phyloP scores from a whole-genome alignment of 495 filamentous ascomycete species.

The Penicillium coffeae region DNA sequence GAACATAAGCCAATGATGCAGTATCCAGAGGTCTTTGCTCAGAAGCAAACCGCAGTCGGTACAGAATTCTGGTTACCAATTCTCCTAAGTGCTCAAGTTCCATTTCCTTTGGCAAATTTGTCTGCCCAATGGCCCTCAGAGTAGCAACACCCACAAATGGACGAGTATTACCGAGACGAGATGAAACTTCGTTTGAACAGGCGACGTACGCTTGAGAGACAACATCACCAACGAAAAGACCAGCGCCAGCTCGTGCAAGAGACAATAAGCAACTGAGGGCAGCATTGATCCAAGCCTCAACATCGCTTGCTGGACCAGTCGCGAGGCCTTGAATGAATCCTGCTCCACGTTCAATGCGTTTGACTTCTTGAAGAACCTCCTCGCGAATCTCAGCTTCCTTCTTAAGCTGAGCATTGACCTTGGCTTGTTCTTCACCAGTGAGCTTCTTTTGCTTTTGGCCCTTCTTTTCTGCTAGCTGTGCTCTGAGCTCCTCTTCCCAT shows the following conservation, averaged over 20 bases:
- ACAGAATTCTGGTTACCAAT: constrained; percentile 83
- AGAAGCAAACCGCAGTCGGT: constrained; percentile 81
- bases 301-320: constrained; percentile 77
- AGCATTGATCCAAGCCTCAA: constrained; percentile 78
- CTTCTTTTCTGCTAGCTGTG: constrained; percentile 86
- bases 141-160: constrained; percentile 86
- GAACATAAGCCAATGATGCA: constrained; percentile 78
- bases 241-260: constrained; percentile 72
- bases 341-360: constrained; percentile 70
- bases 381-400: constrained; percentile 79
- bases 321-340: constrained; percentile 80
- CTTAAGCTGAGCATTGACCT: constrained; percentile 83
- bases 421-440: constrained; percentile 78
- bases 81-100: constrained; percentile 78
- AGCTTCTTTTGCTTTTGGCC: constrained; percentile 87
- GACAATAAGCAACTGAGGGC: constrained; percentile 67
- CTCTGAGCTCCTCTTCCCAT: constrained; percentile 92
- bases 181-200: constrained; percentile 66
- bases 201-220: constrained; percentile 77
- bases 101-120: constrained; percentile 64
- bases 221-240: constrained; percentile 70
- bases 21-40: constrained; percentile 89
- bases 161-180: constrained; percentile 70
- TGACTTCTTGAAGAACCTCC: constrained; percentile 61
- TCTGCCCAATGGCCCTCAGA: constrained; percentile 69